These are phyloP conservation scores for Starmera quercuum DNA, from an alignment of 805 yeast genomes.

Conservation along the genomic window DNA sequence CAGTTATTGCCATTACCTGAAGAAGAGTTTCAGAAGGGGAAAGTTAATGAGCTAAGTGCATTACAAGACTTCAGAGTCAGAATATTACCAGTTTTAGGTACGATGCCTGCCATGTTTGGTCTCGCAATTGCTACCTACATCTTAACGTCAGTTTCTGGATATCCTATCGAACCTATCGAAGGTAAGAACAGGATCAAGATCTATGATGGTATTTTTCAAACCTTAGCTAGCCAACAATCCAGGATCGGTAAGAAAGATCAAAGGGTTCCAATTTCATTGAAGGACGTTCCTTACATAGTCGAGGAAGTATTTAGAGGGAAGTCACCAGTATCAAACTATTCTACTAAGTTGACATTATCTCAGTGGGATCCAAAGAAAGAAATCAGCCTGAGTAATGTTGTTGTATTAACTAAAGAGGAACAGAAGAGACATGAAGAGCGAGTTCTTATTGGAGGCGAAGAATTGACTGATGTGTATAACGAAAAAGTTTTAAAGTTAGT, in stretches of 20 bases:
- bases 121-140: slow-evolving; percentile 81
- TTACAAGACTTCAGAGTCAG: slow-evolving; percentile 87
- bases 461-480: slow-evolving; percentile 55
- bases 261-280: slow-evolving; percentile 63
- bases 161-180: slow-evolving; percentile 85
- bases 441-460: slow-evolving; percentile 64
- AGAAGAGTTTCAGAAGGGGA: slow-evolving; percentile 70
- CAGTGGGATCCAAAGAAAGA: slow-evolving; percentile 75
- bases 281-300: slow-evolving; percentile 72
- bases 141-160: slow-evolving; percentile 73
- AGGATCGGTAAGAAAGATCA: slow-evolving; percentile 69
- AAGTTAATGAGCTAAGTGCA: slow-evolving; percentile 82
- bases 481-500: slow-evolving; percentile 50
- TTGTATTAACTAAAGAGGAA: slow-evolving; percentile 84
- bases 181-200: slow-evolving; percentile 82
- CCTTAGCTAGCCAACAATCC: slow-evolving; percentile 80
- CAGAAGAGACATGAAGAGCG: slow-evolving; percentile 71
- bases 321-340: slow-evolving; percentile 77
- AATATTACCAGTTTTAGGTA: slow-evolving; percentile 91
- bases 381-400: slow-evolving; percentile 68
- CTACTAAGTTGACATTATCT: slow-evolving; percentile 72
- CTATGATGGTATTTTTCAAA: slow-evolving; percentile 76
- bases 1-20: slow-evolving; percentile 78
- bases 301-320: slow-evolving; percentile 94
- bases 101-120: slow-evolving; percentile 97